Conservation (phyloP, 495 filamentous ascomycete species). For the Daldinia childiae region DNA sequence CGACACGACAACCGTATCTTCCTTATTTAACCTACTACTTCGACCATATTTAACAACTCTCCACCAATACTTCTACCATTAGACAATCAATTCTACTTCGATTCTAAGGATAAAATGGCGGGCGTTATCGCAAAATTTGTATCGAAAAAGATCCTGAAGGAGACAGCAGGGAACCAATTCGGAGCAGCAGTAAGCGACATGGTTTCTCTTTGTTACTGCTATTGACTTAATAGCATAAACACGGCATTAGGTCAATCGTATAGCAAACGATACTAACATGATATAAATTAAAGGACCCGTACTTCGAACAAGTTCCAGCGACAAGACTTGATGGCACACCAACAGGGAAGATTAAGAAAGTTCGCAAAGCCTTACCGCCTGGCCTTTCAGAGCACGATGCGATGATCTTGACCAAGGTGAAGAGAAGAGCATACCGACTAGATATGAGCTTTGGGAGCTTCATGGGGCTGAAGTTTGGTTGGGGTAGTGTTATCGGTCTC, state of each 20-base stretch:
- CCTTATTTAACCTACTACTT: conserved; percentile 4
- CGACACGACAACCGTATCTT: conserved; percentile 14
- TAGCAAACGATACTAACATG: conserved; percentile 28
- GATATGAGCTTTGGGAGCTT: conserved; percentile 82
- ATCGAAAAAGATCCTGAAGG: conserved; percentile 72
- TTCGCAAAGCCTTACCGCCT: conserved; percentile 72
- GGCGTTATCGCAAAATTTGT: conserved; percentile 63
- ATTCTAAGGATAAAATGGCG: conserved; percentile 56
- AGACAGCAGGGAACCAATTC: conserved; percentile 71
- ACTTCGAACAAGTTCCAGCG: conserved; percentile 76
- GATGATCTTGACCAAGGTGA: conserved; percentile 80
- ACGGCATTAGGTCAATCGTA: not conserved
- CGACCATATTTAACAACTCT: not conserved
- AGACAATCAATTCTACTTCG: conserved; percentile 14
- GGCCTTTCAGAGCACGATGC: conserved; percentile 82
- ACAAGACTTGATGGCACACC: conserved; percentile 67
- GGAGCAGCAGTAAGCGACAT: conserved; percentile 67
- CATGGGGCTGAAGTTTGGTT: conserved; percentile 81
- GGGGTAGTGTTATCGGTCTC: conserved; percentile 81
- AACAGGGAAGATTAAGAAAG: conserved; percentile 67
- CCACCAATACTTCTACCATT: not conserved
- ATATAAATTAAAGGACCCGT: conserved; percentile 65
- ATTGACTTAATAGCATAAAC: not conserved
- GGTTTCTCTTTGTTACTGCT: not conserved
- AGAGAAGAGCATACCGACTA: conserved; percentile 79